Conservation (phyloP, 352 stramenopile genomes). For the Phytophthora crassamura region DNA sequence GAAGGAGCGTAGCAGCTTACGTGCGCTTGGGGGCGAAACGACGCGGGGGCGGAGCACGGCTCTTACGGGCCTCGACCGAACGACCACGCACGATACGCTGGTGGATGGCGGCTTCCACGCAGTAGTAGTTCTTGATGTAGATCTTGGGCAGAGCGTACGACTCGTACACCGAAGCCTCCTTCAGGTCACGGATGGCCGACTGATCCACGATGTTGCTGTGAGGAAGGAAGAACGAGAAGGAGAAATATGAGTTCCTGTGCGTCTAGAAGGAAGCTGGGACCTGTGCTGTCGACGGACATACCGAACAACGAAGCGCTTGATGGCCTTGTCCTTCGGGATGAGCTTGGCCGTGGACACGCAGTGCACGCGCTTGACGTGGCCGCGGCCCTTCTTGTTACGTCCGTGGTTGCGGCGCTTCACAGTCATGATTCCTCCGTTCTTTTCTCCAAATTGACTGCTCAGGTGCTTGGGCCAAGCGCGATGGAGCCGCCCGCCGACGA, state of each 20-base stretch:
- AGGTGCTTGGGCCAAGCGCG: slow-evolving; percentile 1
- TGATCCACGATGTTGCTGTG: slow-evolving; percentile 98
- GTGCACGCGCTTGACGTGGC: slow-evolving; percentile 98
- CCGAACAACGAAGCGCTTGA: slow-evolving; percentile 93
- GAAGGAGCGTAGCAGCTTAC: slow-evolving; percentile 47
- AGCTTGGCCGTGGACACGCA: slow-evolving; percentile 99
- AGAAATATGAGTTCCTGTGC: slow-evolving; percentile 9
- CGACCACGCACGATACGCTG: slow-evolving; percentile 99
- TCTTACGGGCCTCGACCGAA: slow-evolving; percentile 92
- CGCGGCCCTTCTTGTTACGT: slow-evolving; percentile 99
- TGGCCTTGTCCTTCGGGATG: slow-evolving; percentile 97
- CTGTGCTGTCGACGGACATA: slow-evolving; percentile 47
- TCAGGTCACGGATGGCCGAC: slow-evolving; percentile 98
- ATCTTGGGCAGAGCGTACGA: slow-evolving; percentile 99
- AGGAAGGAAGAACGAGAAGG: background rate
- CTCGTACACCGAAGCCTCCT: slow-evolving; percentile 98
- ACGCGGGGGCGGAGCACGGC: slow-evolving; percentile 92
- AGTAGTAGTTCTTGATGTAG: slow-evolving; percentile 99
- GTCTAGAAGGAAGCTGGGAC: background rate
- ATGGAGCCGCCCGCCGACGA: slow-evolving; percentile 33
- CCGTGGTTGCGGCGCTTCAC: slow-evolving; percentile 99
- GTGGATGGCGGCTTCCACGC: slow-evolving; percentile 98
- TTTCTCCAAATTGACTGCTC: slow-evolving; percentile 86
- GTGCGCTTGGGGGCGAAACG: slow-evolving; percentile 78
- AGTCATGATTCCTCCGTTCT: slow-evolving; percentile 95